Evolutionary conservation across 1,284 basidiomycete genomes (phyloP).

Genomic region (Irpex sp.): DNA sequence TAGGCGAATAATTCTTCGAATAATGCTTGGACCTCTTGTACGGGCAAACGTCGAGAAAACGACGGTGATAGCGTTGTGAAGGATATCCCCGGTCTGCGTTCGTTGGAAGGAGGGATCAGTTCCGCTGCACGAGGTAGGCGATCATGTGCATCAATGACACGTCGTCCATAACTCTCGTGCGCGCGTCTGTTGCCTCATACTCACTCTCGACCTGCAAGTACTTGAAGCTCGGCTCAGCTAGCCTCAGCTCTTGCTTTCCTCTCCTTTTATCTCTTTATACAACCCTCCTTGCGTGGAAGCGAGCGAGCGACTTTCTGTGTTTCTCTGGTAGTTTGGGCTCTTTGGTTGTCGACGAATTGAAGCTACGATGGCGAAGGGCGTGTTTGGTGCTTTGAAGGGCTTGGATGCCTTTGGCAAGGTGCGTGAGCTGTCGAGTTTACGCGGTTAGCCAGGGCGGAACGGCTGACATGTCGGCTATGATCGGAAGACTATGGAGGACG

Average conservation of each 20-base stretch:
- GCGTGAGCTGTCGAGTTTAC: conserved; percentile 11
- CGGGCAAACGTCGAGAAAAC: conserved; percentile 13
- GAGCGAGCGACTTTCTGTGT: not conserved
- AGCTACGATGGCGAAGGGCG: conserved; percentile 60
- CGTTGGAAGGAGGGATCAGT: not conserved
- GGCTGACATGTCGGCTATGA: conserved; percentile 9
- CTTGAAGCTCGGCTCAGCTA: conserved; percentile 5
- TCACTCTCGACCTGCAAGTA: not conserved
- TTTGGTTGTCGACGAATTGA: not conserved
- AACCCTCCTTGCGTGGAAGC: conserved; percentile 19
- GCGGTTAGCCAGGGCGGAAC: conserved; percentile 3
- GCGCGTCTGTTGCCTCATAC: conserved; percentile 6
- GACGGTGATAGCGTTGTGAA: conserved; percentile 5
- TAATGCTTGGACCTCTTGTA: not conserved
- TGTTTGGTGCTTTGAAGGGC: conserved; percentile 73
- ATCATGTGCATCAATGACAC: conserved; percentile 18
- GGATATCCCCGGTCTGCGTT: not conserved
- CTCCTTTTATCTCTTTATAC: conserved; percentile 27
- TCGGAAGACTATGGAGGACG: conserved; percentile 90
- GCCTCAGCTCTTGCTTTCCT: not conserved
- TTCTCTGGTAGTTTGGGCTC: conserved; percentile 3
- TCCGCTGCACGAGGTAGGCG: not conserved
- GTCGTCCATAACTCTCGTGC: conserved; percentile 12
- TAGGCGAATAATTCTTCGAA: too few species aligned
- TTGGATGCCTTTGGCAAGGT: conserved; percentile 99